A percentile compares a stretch with the other conserved stretches of the same genome.
Conservation (phyloP, 306 rosid species). For the Lagenaria siceraria region DNA sequence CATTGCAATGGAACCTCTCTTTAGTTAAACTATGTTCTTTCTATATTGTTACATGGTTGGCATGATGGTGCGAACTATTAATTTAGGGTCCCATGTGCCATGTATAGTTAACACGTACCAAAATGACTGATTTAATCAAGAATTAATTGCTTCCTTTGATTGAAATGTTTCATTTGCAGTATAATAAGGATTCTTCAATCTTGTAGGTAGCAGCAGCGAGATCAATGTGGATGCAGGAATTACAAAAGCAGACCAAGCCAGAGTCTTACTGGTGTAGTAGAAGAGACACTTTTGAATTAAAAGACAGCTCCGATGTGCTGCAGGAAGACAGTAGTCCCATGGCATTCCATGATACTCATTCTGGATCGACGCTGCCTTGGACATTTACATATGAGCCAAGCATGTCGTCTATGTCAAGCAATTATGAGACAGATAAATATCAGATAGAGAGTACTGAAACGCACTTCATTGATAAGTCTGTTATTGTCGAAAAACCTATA, state of each 20-base stretch:
- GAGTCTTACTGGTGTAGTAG: constrained; percentile 37
- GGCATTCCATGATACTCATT: constrained; percentile 29
- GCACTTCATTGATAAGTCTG: constrained; percentile 43
- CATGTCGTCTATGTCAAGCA: constrained; percentile 22
- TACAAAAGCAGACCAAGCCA: constrained; percentile 52
- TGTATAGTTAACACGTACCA: not conserved
- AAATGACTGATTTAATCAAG: not conserved
- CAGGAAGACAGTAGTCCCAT: constrained; percentile 30
- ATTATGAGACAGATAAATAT: constrained; percentile 38
- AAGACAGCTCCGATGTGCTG: constrained; percentile 19
- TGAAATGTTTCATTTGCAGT: not conserved
- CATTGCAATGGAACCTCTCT: not conserved
- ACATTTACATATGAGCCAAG: constrained; percentile 25
- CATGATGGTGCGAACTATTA: not conserved
- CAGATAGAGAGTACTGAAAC: constrained; percentile 37
- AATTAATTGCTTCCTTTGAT: not conserved
- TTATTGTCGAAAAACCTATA: constrained; percentile 37
- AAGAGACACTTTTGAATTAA: constrained; percentile 29
- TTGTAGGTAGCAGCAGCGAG: constrained; percentile 75
- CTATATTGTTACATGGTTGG: not conserved
- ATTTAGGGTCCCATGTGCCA: not conserved
- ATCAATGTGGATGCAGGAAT: constrained; percentile 90
- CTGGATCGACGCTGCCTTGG: constrained; percentile 24
- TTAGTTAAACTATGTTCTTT: not conserved
- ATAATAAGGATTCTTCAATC: not conserved